Evolutionary conservation across 176 grass and related monocot genomes (phyloP).

Genomic region (Saccharum spontaneum): DNA sequence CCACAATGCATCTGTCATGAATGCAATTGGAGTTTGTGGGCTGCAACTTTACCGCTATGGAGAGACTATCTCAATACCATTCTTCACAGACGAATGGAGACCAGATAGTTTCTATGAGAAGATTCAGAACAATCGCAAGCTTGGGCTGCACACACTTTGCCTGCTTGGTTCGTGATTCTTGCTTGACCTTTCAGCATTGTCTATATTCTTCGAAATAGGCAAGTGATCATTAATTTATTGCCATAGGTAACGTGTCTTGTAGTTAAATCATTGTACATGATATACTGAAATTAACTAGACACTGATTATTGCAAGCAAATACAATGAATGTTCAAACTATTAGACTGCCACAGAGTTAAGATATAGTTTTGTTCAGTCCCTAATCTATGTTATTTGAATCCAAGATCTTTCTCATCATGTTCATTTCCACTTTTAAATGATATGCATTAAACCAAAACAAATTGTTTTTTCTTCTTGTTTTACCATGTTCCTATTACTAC

Average conservation of each 20-base stretch:
- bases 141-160: conserved; percentile 93
- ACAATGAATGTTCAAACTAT: conserved; percentile 4
- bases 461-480: conserved; percentile 2
- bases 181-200: not conserved
- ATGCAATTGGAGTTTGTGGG: conserved; percentile 85
- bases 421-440: not conserved
- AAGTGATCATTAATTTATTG: not conserved
- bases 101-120: conserved; percentile 97
- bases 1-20: conserved; percentile 96
- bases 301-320: conserved; percentile 18
- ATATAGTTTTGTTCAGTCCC: not conserved
- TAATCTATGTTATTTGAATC: not conserved
- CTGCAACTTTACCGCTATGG: conserved; percentile 93
- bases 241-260: not conserved
- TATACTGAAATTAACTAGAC: not conserved
- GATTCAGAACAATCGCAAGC: conserved; percentile 74
- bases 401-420: not conserved
- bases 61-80: conserved; percentile 92
- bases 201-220: not conserved
- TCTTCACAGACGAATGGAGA: conserved; percentile 93
- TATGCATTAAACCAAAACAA: not conserved
- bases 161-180: conserved; percentile 69
- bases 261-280: not conserved
- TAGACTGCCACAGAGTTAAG: not conserved
- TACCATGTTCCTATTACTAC: not conserved